A percentile compares a stretch with the other conserved stretches of the same genome.
phyloP scores from a whole-genome alignment of 257 asterid species.

The Solanum chmielewskii region DNA sequence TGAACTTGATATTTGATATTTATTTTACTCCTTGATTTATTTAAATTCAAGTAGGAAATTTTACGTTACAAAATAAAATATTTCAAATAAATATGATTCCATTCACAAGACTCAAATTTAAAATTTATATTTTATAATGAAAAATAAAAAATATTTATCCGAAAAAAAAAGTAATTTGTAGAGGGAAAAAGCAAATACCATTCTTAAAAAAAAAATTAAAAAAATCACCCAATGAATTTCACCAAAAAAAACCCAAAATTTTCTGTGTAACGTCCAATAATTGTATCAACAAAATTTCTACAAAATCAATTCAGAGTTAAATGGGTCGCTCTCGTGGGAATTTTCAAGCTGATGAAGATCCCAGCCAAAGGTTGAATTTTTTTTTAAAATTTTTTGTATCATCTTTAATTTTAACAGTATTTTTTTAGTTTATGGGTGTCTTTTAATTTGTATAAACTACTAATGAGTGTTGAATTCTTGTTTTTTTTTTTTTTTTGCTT shows the following conservation, averaged over 20 bases:
- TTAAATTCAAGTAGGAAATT: fast-evolving
- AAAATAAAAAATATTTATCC: not conserved
- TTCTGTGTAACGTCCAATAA: not conserved
- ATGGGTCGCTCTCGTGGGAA: conserved; percentile 94
- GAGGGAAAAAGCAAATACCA: not conserved
- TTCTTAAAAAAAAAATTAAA: too few species aligned
- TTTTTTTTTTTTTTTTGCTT: not conserved
- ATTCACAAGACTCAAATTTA: fast-evolving
- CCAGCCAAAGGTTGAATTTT: conserved; percentile 53
- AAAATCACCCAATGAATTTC: not conserved
- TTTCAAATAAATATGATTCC: too few species aligned
- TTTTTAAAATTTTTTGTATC: not conserved
- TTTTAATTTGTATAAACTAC: not conserved
- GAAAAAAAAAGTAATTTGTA: not conserved
- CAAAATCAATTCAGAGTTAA: conserved; percentile 6
- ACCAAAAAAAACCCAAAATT: not conserved
- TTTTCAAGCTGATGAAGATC: conserved; percentile 76
- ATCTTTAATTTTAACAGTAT: not conserved
- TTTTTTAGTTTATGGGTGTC: not conserved
- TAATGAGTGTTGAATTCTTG: not conserved
- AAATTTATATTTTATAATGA: not conserved
- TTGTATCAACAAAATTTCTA: not conserved
- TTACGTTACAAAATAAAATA: too few species aligned
- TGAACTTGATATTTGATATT: too few species aligned
- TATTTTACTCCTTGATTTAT: too few species aligned